phyloP scores from a whole-genome alignment of 2,329 filamentous ascomycete species.

The Bipolaris bicolor region DNA sequence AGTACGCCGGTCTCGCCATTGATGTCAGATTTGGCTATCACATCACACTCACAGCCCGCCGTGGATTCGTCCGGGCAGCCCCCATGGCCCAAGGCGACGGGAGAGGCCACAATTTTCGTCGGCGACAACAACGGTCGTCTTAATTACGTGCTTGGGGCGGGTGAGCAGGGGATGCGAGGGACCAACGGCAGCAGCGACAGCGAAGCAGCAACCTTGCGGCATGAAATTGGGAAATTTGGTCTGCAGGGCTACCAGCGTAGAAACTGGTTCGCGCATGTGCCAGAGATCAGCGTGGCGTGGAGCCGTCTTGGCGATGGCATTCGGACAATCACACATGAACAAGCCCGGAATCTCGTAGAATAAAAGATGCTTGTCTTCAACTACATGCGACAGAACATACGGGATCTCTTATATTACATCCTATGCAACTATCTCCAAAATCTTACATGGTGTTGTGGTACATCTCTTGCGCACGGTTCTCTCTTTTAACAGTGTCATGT shows the following conservation, averaged over 20 bases:
- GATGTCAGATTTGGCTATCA: conserved; percentile 26
- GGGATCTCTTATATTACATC: too few species aligned
- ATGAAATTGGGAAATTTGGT: conserved; percentile 29
- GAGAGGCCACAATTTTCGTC: conserved; percentile 44
- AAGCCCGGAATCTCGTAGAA: not conserved
- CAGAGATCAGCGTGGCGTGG: conserved; percentile 24
- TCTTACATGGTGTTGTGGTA: too few species aligned
- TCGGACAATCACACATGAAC: conserved; percentile 9
- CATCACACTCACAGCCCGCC: conserved; percentile 30
- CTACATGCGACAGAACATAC: too few species aligned
- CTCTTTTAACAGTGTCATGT: too few species aligned
- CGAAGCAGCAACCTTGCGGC: conserved; percentile 15
- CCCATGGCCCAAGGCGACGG: conserved; percentile 41
- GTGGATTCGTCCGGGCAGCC: conserved; percentile 43
- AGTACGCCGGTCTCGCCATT: conserved; percentile 24
- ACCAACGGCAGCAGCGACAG: conserved; percentile 23
- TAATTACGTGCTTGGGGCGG: conserved; percentile 10
- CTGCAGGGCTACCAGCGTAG: conserved; percentile 13
- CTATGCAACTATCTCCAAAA: too few species aligned
- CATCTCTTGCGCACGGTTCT: too few species aligned
- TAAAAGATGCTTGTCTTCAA: not conserved
- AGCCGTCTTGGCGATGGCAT: conserved; percentile 33
- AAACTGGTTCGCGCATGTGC: conserved; percentile 26
- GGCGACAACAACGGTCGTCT: conserved; percentile 34
- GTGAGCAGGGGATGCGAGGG: conserved; percentile 8